Evolutionary conservation across 176 grass and related monocot species (phyloP).

Genomic region (Zizania latifolia): DNA sequence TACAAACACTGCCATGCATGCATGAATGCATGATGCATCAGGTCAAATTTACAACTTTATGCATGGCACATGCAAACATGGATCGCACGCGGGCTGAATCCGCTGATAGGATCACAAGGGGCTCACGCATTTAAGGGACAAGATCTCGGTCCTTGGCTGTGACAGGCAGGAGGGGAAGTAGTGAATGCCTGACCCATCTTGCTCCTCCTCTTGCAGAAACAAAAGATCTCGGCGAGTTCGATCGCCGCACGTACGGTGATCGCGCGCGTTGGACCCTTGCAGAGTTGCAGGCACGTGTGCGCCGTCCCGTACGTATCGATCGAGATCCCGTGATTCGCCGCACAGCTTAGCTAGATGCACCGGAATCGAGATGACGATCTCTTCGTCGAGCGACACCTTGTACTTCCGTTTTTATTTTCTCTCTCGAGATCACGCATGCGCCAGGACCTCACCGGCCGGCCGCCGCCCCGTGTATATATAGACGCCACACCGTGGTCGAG

Average conservation of each 20-base stretch:
- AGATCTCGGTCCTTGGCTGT: conserved; percentile 12
- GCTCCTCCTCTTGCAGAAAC: not conserved
- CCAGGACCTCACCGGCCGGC: not conserved
- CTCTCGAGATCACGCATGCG: not conserved
- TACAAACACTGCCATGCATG: no score
- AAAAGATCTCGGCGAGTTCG: conserved; percentile 8
- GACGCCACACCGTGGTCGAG: not conserved
- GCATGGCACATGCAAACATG: conserved; percentile 23
- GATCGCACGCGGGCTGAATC: not conserved
- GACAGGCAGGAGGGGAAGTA: conserved; percentile 8
- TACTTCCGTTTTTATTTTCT: not conserved
- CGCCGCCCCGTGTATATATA: not conserved
- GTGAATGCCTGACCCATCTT: conserved; percentile 13
- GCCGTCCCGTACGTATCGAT: conserved; percentile 20
- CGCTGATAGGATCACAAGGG: not conserved
- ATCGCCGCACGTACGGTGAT: conserved; percentile 11
- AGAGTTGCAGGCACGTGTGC: conserved; percentile 25
- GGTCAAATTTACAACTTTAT: not conserved
- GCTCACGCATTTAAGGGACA: conserved; percentile 5
- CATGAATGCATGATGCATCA: no score
- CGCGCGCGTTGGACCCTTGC: not conserved
- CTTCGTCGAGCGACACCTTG: not conserved
- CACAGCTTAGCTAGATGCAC: conserved; percentile 31
- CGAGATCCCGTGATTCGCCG: conserved; percentile 24
- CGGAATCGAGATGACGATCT: no score